Evolutionary conservation across 164 flowering plant genomes (phyloP).

Genomic region (Stephania cephalantha): DNA sequence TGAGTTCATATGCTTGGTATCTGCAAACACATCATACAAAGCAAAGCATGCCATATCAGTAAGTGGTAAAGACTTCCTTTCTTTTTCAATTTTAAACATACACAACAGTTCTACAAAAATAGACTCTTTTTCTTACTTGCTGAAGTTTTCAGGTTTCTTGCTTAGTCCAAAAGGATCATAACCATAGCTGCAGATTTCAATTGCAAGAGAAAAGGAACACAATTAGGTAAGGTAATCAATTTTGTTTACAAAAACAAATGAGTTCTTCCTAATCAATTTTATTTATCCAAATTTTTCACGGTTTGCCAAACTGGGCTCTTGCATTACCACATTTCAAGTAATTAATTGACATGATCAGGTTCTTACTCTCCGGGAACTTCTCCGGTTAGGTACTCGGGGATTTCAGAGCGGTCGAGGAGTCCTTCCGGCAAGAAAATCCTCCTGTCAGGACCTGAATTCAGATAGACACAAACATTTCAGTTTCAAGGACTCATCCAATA

Average conservation of each 20-base stretch:
- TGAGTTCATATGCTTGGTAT: slow-evolving; percentile 84
- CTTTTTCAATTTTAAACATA: background rate
- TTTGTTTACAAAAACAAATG: too few species aligned
- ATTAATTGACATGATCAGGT: background rate
- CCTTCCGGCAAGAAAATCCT: slow-evolving; percentile 96
- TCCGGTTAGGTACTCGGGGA: slow-evolving; percentile 91
- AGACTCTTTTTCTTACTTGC: slow-evolving; percentile 45
- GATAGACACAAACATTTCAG: background rate
- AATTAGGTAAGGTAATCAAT: background rate
- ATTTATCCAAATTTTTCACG: background rate
- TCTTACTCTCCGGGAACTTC: slow-evolving; percentile 99
- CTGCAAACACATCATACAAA: slow-evolving; percentile 30
- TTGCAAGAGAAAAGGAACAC: background rate
- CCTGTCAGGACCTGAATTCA: slow-evolving; percentile 78
- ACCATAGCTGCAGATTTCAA: slow-evolving; percentile 63
- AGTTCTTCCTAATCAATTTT: too few species aligned
- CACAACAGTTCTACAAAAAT: background rate
- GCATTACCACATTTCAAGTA: background rate
- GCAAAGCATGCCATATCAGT: background rate
- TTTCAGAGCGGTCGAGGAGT: slow-evolving; percentile 81
- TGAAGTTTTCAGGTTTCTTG: slow-evolving; percentile 91
- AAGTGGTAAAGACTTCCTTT: background rate
- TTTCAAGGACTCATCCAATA: background rate
- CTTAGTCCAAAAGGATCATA: slow-evolving; percentile 97
- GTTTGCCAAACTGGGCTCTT: background rate